These are phyloP conservation scores for Cyberlindnera galapagoensis DNA, from an alignment of 805 yeast species.

Conservation along the genomic window DNA sequence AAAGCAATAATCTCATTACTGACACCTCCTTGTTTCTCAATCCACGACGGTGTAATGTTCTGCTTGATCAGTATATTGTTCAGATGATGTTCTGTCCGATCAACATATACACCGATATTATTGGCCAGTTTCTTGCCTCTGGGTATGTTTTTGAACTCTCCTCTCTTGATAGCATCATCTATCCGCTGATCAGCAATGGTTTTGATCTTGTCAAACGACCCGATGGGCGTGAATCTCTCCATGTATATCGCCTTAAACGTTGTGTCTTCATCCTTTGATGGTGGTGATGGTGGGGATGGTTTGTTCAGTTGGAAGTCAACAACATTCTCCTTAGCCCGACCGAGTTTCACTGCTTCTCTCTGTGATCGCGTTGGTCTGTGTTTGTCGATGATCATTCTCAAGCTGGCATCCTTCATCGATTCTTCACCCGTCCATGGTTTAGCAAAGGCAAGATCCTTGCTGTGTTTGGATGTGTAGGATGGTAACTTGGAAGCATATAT, in stretches of 20 bases:
- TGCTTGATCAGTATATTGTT: conserved; percentile 72
- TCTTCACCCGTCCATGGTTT: conserved; percentile 60
- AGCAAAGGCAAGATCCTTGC: conserved; percentile 42
- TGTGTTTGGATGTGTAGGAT: conserved; percentile 34
- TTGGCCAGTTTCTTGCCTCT: conserved; percentile 56
- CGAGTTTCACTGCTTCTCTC: conserved; percentile 34
- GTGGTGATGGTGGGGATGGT: conserved; percentile 8
- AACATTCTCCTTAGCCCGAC: conserved; percentile 57
- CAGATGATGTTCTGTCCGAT: conserved; percentile 68
- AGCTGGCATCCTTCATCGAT: conserved; percentile 34
- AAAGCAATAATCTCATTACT: conserved; percentile 41
- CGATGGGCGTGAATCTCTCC: conserved; percentile 46
- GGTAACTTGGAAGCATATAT: conserved; percentile 40
- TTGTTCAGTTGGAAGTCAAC: conserved; percentile 51
- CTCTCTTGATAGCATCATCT: conserved; percentile 65
- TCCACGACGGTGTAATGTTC: conserved; percentile 86
- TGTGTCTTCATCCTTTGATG: conserved; percentile 33
- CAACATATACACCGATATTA: conserved; percentile 49
- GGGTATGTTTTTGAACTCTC: conserved; percentile 56
- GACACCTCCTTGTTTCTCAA: conserved; percentile 64
- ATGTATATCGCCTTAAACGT: conserved; percentile 52
- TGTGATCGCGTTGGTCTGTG: conserved; percentile 32
- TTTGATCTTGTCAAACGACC: conserved; percentile 38
- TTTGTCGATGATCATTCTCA: conserved; percentile 51
- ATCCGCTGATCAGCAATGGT: conserved; percentile 72